Evolutionary conservation across 352 stramenopile genomes (phyloP).

Genomic region (Globisporangium solare): DNA sequence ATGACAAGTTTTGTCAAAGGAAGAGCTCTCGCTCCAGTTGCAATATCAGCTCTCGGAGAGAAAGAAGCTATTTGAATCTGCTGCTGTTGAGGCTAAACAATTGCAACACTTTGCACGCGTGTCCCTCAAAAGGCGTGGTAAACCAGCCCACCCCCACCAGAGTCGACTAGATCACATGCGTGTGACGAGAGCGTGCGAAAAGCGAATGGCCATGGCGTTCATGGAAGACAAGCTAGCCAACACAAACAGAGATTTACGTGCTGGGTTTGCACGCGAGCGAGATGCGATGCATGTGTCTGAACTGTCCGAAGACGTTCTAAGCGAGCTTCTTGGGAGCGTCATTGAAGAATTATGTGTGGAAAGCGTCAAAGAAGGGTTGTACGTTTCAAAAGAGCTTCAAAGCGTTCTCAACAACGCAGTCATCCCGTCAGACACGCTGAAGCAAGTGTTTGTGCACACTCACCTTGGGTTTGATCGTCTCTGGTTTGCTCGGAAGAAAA

Average conservation of each 20-base stretch:
- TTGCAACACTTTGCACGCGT: slow-evolving; percentile 30
- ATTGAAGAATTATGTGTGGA: slow-evolving; percentile 25
- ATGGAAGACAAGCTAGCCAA: slow-evolving; percentile 41
- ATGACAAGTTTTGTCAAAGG: slow-evolving; percentile 22
- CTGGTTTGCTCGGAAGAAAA: slow-evolving; percentile 36
- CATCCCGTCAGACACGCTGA: slow-evolving; percentile 3
- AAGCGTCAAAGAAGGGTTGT: slow-evolving; percentile 14
- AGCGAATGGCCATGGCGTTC: slow-evolving; percentile 52
- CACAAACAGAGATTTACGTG: slow-evolving; percentile 26
- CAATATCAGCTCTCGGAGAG: slow-evolving; percentile 39
- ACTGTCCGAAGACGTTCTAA: slow-evolving; percentile 23
- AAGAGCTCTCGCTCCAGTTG: slow-evolving; percentile 43
- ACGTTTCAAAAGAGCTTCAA: slow-evolving; percentile 5
- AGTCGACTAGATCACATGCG: slow-evolving; percentile 44
- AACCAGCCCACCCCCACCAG: slow-evolving; percentile 3
- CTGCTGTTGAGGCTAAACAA: slow-evolving; percentile 27
- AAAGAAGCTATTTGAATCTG: slow-evolving; percentile 16
- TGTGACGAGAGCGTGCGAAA: slow-evolving; percentile 50
- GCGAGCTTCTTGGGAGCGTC: slow-evolving; percentile 18
- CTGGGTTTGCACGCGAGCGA: slow-evolving; percentile 27
- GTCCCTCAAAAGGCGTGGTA: slow-evolving; percentile 22
- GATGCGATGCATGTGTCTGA: slow-evolving; percentile 18
- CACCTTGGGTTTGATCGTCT: slow-evolving; percentile 32
- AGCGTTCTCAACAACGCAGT: slow-evolving; percentile 9
- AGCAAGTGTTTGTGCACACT: slow-evolving; percentile 1